A percentile compares a stretch with the other conserved stretches of the same genome.
Evolutionary conservation across 495 filamentous ascomycete species (phyloP).

Genomic region (Penicillium malachiteum): DNA sequence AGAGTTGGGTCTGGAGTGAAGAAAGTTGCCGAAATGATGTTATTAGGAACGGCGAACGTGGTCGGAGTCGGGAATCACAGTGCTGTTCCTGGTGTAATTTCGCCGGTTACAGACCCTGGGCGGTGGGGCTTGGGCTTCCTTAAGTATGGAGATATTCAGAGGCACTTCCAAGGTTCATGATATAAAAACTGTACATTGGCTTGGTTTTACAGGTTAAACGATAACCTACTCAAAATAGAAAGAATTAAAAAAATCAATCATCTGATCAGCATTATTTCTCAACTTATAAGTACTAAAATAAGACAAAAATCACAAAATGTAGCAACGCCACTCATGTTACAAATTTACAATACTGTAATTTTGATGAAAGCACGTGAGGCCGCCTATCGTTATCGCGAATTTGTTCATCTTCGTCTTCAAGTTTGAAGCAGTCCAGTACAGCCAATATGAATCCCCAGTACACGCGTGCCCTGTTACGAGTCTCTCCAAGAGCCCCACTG

Average conservation of each 20-base stretch:
- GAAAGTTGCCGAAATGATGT: conserved; percentile 19
- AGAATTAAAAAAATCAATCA: background rate
- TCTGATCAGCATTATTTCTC: background rate
- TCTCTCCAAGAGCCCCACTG: conserved; percentile 8
- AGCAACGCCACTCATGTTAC: conserved; percentile 1
- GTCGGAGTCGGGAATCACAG: conserved; percentile 21
- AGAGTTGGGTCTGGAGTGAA: conserved; percentile 7
- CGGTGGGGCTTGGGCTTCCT: conserved; percentile 2
- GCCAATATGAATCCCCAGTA: conserved; percentile 21
- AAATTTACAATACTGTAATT: conserved; percentile 20
- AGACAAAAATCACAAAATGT: background rate
- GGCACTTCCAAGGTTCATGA: background rate
- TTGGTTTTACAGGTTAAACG: background rate
- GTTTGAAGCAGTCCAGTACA: background rate
- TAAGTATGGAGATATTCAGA: background rate
- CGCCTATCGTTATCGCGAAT: conserved; percentile 19
- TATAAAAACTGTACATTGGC: background rate
- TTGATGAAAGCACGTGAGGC: conserved; percentile 10
- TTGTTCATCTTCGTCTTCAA: conserved; percentile 4
- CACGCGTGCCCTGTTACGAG: conserved; percentile 20
- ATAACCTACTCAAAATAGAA: background rate
- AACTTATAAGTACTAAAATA: background rate
- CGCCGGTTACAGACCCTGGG: conserved; percentile 6
- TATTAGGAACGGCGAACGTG: conserved; percentile 34
- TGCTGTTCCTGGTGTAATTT: conserved; percentile 18